Percentiles rank a stretch among this genome's conserved stretches.
Evolutionary conservation across 75 land plant genomes (phyloP).

Genomic region (Cryptomeria japonica): DNA sequence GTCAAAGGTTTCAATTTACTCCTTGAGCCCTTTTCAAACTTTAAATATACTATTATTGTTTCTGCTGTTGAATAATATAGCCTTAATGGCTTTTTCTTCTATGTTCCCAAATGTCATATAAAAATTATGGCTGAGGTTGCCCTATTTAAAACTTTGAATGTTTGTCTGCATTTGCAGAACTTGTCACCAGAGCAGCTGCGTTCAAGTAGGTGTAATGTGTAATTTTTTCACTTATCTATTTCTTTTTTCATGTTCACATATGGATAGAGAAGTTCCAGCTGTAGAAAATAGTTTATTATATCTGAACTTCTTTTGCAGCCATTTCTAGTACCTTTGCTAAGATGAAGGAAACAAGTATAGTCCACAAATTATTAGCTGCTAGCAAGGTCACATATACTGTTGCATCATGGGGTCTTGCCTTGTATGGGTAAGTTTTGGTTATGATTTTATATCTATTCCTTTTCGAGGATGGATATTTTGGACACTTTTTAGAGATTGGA

Average conservation of each 20-base stretch:
- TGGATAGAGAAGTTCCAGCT: not conserved
- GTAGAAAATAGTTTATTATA: not conserved
- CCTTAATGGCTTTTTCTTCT: not conserved
- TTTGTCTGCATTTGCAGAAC: slow-evolving; percentile 41
- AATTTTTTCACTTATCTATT: not conserved
- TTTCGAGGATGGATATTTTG: not conserved
- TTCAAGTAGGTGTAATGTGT: slow-evolving; percentile 44
- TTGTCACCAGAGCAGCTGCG: slow-evolving; percentile 78
- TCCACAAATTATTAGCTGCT: slow-evolving; percentile 2
- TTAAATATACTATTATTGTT: not conserved
- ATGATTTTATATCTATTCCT: not conserved
- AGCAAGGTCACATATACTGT: slow-evolving; percentile 7
- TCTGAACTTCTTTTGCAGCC: not conserved
- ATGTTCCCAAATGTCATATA: not conserved
- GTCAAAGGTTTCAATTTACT: slow-evolving; percentile 51
- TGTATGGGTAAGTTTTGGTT: slow-evolving; percentile 10
- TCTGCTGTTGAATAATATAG: not conserved
- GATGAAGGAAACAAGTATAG: slow-evolving; percentile 1
- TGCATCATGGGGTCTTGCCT: slow-evolving; percentile 12
- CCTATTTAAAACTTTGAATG: slow-evolving; percentile 2
- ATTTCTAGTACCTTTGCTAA: slow-evolving; percentile 12
- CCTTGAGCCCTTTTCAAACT: not conserved
- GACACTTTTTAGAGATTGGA: not conserved
- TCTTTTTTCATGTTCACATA: not conserved
- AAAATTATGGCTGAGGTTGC: not conserved